Conservation (phyloP, 768 basidiomycete genomes). For the Udeniomyces megalosporus region DNA sequence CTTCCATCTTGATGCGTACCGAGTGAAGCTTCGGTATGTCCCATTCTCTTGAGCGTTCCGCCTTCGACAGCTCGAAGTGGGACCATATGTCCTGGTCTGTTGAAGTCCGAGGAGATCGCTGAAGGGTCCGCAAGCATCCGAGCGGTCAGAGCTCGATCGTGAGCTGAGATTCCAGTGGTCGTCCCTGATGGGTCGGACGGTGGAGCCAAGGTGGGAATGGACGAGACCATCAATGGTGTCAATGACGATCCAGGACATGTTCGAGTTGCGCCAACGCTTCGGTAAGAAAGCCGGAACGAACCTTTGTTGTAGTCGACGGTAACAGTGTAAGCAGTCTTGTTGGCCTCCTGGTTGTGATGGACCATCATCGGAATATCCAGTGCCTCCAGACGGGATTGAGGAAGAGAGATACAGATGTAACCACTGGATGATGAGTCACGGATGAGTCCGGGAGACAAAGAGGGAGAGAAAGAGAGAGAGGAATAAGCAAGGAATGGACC, state of each 20-base stretch:
- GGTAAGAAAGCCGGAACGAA: conserved; percentile 34
- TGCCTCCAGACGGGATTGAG: conserved; percentile 52
- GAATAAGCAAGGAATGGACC: background rate
- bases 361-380: conserved; percentile 90
- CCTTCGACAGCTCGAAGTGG: conserved; percentile 74
- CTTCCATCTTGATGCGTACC: conserved; percentile 28
- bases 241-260: no score
- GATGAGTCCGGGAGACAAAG: background rate
- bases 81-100: conserved; percentile 87
- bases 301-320: conserved; percentile 88
- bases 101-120: conserved; percentile 51
- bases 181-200: conserved; percentile 42
- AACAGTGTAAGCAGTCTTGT: conserved; percentile 85
- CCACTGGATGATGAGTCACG: conserved; percentile 41
- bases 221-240: no score
- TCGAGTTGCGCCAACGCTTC: no score
- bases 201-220: no score
- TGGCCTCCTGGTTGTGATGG: conserved; percentile 70
- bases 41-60: conserved; percentile 69
- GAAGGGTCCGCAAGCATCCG: conserved; percentile 52
- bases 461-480: background rate
- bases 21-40: conserved; percentile 82
- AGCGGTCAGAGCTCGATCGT: conserved; percentile 78
- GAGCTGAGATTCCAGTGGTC: conserved; percentile 90
- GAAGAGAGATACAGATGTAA: conserved; percentile 78